Base-by-base conservation (phyloP, 1,139 yeast genomes). In the Saccharomyces hybrid region DNA sequence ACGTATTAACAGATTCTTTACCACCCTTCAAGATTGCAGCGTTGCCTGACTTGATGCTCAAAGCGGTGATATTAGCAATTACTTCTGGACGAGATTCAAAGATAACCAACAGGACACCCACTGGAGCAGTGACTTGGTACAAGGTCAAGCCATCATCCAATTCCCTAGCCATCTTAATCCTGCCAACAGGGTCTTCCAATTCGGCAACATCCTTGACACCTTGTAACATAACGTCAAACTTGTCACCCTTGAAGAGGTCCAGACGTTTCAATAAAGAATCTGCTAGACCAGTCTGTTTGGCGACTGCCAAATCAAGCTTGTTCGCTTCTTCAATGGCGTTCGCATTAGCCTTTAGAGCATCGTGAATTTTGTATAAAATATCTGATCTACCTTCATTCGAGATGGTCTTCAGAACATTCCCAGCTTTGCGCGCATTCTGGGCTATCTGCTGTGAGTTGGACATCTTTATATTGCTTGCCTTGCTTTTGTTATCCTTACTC, bases 41-140 rank as follows among this genome's bases (percentile, higher is more conserved):
- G 66, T 88, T 88, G 34, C 97, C 98, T 1, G 97, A 89, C 70
- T 95, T 95, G 68, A 95, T 84, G 25, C 98, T 96, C 67, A 95
- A 77, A 0, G 99, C 95, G 11, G 97, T 86, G 66, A 95, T 93
- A 70, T 95, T 95, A 53, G 99, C 99, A 74, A 95, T 93, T 14
- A 95, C 99, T 69, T 95, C 99, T 31, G 99, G 99, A 65, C 99
- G 82, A 44, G 96, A 84, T 73, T 95, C 99, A 68, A 95, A 95
- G 57, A 95, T 95, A 51, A 95, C 91, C 59, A 95, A 77, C 52
- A 95, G 72, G 0, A 90, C 98, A 13, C 99, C 99, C 7, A 95
- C 90, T 14, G 99, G 99, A 31, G 97, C 86, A 4, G 97, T 86
- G 13, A 93, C 79, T 64, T 96, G 76, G 70, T 83, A 86, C 58